These are phyloP conservation scores for Azolla pinnata DNA, from an alignment of 75 land plant genomes.

Conservation along the genomic window DNA sequence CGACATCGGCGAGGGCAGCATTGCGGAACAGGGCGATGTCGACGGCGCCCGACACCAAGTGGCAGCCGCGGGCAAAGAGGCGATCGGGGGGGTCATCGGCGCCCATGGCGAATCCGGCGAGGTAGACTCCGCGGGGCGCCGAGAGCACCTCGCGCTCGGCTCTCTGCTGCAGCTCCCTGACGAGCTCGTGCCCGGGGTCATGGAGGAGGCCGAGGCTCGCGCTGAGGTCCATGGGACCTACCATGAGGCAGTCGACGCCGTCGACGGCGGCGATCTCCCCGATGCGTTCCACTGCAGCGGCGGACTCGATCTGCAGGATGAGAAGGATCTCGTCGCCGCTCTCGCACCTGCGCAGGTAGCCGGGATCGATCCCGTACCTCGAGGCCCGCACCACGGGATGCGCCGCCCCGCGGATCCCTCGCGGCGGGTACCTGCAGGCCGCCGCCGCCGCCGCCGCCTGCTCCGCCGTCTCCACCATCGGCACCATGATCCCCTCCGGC, in stretches of 20 bases:
- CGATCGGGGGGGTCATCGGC: slow-evolving; percentile 18
- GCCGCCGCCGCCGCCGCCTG: slow-evolving; percentile 44
- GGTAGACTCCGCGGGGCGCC: slow-evolving; percentile 18
- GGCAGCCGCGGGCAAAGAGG: slow-evolving; percentile 42
- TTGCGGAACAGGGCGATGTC: neutral
- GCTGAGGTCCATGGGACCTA: slow-evolving; percentile 73
- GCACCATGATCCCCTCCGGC: slow-evolving; percentile 72
- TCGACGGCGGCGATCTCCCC: slow-evolving; percentile 65
- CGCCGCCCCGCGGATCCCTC: slow-evolving; percentile 62
- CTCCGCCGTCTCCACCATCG: slow-evolving; percentile 41
- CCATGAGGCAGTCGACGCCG: slow-evolving; percentile 69
- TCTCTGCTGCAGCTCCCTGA: slow-evolving; percentile 32
- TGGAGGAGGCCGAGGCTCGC: slow-evolving; percentile 59
- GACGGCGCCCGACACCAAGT: slow-evolving; percentile 21
- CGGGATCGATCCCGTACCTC: slow-evolving; percentile 48
- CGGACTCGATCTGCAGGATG: slow-evolving; percentile 16
- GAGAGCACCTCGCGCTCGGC: slow-evolving; percentile 43
- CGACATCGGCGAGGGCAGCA: neutral
- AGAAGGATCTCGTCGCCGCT: slow-evolving; percentile 50
- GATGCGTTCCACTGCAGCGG: too few relatives aligned
- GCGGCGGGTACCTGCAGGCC: slow-evolving; percentile 54
- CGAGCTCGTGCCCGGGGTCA: slow-evolving; percentile 57
- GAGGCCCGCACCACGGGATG: slow-evolving; percentile 58
- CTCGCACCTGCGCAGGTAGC: slow-evolving; percentile 37
- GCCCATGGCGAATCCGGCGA: slow-evolving; percentile 59